Percentiles rank a stretch among this genome's conserved stretches.
Evolutionary conservation across 2,329 filamentous ascomycete genomes (phyloP).

Genomic region (Monilinia fructicola): DNA sequence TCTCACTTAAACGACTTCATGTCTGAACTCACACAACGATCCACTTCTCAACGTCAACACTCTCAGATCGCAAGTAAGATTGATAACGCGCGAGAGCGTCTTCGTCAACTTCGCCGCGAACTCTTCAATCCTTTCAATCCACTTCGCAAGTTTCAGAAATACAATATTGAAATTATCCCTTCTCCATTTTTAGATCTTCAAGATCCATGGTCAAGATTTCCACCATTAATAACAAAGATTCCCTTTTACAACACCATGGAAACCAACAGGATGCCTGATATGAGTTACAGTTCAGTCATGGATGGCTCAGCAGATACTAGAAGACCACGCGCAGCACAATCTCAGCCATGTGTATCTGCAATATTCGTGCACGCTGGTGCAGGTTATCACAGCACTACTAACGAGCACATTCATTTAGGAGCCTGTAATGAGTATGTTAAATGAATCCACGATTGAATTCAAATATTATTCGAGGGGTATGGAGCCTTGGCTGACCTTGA

Average conservation of each 20-base stretch:
- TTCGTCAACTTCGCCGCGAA: conserved; percentile 30
- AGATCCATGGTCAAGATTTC: conserved; percentile 21
- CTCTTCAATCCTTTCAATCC: conserved; percentile 26
- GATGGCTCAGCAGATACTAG: conserved; percentile 37
- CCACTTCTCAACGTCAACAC: conserved; percentile 24
- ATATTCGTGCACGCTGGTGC: conserved; percentile 97
- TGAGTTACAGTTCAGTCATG: conserved; percentile 29
- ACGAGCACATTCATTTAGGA: conserved; percentile 79
- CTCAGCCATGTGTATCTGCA: conserved; percentile 53
- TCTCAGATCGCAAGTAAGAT: conserved; percentile 25
- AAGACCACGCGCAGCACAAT: conserved; percentile 20
- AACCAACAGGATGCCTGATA: background rate
- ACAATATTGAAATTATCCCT: conserved; percentile 23
- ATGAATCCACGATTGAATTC: background rate
- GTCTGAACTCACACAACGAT: conserved; percentile 26
- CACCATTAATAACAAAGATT: background rate
- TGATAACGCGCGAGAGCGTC: conserved; percentile 26
- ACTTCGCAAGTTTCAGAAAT: conserved; percentile 27
- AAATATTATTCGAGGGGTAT: conserved; percentile 27
- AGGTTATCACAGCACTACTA: conserved; percentile 85
- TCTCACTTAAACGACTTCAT: conserved; percentile 17
- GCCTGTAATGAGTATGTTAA: conserved; percentile 81
- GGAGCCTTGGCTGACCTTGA: conserved; percentile 22
- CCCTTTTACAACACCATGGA: conserved; percentile 10
- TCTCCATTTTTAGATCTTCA: conserved; percentile 27